Percentiles rank a stretch among this genome's conserved stretches.
Evolutionary conservation across 208 protist species (phyloP).

Genomic region (Wallacemonas sp.): DNA sequence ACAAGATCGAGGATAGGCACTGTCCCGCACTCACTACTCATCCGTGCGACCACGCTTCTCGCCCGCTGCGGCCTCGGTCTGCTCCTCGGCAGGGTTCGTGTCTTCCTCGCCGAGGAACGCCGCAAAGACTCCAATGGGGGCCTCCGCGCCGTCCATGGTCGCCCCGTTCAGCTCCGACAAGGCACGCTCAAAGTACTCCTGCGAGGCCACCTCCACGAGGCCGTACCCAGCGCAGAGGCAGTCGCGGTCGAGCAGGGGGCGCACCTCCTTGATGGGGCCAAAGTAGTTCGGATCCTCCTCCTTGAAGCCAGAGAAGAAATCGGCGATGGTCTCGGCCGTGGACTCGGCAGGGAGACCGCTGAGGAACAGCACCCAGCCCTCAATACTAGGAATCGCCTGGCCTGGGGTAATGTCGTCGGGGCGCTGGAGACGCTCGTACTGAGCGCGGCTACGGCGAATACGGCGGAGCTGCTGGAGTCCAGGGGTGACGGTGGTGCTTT

Average conservation of each 20-base stretch:
- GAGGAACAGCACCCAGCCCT: conserved; percentile 83
- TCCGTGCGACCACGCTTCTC: conserved; percentile 46
- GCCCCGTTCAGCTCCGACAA: conserved; percentile 56
- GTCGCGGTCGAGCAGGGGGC: conserved; percentile 63
- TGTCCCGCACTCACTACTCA: conserved; percentile 1
- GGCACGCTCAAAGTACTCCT: conserved; percentile 64
- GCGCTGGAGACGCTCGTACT: conserved; percentile 79
- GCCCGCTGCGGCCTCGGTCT: conserved; percentile 20
- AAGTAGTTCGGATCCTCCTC: conserved; percentile 57
- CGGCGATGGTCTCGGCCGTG: conserved; percentile 60
- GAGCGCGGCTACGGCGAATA: conserved; percentile 58
- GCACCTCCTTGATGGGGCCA: conserved; percentile 64
- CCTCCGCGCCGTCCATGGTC: conserved; percentile 18
- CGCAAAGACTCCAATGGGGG: conserved; percentile 44
- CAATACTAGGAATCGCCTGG: conserved; percentile 75
- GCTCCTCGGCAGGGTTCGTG: conserved; percentile 30
- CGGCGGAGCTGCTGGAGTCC: conserved; percentile 56
- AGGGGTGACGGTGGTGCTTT: conserved; percentile 9
- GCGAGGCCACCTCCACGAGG: conserved; percentile 65
- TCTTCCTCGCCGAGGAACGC: conserved; percentile 83
- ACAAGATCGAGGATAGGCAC: too few relatives aligned
- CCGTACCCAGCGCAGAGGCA: conserved; percentile 79
- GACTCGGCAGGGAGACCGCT: conserved; percentile 63
- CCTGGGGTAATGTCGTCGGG: conserved; percentile 59
- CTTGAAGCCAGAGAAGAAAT: conserved; percentile 62